Conservation (phyloP, 208 protist genomes). For the Acanthamoeba lugdunensis region DNA sequence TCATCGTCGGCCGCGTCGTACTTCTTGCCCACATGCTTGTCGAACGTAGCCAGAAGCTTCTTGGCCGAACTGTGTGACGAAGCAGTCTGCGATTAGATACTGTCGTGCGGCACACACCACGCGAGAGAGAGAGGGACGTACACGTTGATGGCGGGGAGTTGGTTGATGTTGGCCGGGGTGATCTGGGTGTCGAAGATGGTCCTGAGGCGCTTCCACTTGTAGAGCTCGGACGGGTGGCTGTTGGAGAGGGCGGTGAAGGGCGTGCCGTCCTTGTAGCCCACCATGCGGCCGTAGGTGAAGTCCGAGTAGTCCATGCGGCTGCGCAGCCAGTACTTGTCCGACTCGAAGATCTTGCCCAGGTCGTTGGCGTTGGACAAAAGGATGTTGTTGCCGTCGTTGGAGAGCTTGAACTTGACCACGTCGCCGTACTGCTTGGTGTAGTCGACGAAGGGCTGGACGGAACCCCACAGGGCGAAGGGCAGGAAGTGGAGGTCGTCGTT, state of each 20-base stretch:
- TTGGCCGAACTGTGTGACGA: background rate
- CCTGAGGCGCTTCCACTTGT: background rate
- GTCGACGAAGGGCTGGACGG: conserved; percentile 19
- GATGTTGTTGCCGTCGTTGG: background rate
- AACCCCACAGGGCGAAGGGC: conserved; percentile 2
- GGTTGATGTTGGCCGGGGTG: background rate
- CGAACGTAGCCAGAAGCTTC: background rate
- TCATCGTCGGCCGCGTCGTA: background rate
- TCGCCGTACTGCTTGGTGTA: conserved; percentile 29
- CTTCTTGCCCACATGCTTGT: conserved; percentile 7
- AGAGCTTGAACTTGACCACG: conserved; percentile 16
- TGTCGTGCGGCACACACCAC: too few species aligned
- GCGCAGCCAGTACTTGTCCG: conserved; percentile 2
- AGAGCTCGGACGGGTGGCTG: conserved; percentile 13
- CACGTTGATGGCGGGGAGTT: background rate
- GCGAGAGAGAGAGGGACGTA: too few species aligned
- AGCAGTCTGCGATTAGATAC: too few species aligned
- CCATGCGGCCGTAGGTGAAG: conserved; percentile 19
- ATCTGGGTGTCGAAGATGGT: conserved; percentile 2
- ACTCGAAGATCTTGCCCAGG: background rate
- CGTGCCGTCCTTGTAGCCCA: conserved; percentile 19
- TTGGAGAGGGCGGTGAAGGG: conserved; percentile 25
- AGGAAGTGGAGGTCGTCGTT: conserved; percentile 36
- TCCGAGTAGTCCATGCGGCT: conserved; percentile 1
- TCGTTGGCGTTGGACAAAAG: conserved; percentile 6